phyloP scores from a whole-genome alignment of 768 basidiomycete species.

The Lanmaoa pseudosensibilis region DNA sequence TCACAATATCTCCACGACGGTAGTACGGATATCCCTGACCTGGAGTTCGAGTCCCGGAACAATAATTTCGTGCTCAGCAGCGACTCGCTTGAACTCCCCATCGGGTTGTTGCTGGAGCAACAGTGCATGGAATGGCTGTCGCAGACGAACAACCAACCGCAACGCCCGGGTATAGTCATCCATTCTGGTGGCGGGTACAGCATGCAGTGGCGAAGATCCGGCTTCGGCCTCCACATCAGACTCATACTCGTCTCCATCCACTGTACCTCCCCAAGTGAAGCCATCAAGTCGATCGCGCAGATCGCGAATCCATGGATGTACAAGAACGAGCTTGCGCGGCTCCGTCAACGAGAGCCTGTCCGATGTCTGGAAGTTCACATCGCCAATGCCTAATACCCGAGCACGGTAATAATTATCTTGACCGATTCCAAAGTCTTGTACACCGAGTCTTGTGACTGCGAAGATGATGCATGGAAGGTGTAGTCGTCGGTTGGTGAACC shows the following conservation, averaged over 20 bases:
- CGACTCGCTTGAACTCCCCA: constrained; percentile 19
- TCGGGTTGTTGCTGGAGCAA: constrained; percentile 2
- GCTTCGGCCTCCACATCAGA: not conserved
- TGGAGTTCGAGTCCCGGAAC: not conserved
- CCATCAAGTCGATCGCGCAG: not conserved
- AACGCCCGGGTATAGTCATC: not conserved
- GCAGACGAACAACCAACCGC: constrained; percentile 6
- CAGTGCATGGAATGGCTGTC: constrained; percentile 8
- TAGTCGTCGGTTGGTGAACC: constrained; percentile 4
- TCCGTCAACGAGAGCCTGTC: not conserved
- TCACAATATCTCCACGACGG: not conserved
- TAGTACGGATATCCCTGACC: not conserved
- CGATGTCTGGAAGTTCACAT: constrained; percentile 2
- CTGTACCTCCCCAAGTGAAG: not conserved
- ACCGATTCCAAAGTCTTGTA: not conserved
- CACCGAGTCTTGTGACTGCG: not conserved
- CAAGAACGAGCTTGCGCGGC: constrained; percentile 1
- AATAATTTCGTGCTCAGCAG: not conserved
- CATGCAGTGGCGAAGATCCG: not conserved
- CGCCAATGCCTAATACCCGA: constrained; percentile 1
- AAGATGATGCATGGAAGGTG: constrained; percentile 15
- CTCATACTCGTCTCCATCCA: not conserved
- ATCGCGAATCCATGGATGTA: constrained; percentile 17
- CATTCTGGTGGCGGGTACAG: too few relatives aligned
- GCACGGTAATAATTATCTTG: not conserved